Percentiles rank a stretch among this genome's conserved stretches.
These are phyloP conservation scores for Lepidium sativum DNA, from an alignment of 345 rosid genomes.

Conservation along the genomic window DNA sequence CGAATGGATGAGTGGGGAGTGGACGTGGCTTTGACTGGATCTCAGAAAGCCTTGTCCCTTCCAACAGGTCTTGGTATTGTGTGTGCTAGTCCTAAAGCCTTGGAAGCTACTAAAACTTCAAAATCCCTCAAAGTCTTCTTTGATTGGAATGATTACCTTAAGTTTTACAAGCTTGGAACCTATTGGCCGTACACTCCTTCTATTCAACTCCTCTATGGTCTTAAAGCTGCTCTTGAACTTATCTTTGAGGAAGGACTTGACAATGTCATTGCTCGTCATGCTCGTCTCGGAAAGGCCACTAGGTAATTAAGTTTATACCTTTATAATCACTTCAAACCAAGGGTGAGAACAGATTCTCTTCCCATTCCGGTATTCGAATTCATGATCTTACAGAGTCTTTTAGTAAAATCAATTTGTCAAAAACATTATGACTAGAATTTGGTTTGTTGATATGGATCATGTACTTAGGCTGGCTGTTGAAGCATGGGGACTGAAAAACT, in stretches of 20 bases:
- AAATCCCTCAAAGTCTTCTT: slow-evolving; percentile 83
- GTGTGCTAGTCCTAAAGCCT: slow-evolving; percentile 93
- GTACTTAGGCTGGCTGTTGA: slow-evolving; percentile 89
- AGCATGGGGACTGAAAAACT: slow-evolving; percentile 99
- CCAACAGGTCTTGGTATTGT: slow-evolving; percentile 94
- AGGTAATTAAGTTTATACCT: slow-evolving; percentile 33
- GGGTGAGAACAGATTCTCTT: background rate
- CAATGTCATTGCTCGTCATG: slow-evolving; percentile 76
- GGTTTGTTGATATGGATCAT: background rate
- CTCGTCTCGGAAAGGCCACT: slow-evolving; percentile 84
- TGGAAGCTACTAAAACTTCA: slow-evolving; percentile 88
- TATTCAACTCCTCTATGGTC: slow-evolving; percentile 81
- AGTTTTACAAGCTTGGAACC: slow-evolving; percentile 79
- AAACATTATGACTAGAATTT: background rate
- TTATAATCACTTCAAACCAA: background rate
- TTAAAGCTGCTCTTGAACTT: slow-evolving; percentile 91
- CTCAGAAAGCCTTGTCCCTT: slow-evolving; percentile 97
- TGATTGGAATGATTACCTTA: slow-evolving; percentile 92
- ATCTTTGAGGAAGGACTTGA: slow-evolving; percentile 94
- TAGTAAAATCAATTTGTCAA: background rate
- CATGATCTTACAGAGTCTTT: background rate
- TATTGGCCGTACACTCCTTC: slow-evolving; percentile 99
- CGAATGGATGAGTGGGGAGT: slow-evolving; percentile 99
- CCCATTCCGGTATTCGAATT: background rate
- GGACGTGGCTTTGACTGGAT: slow-evolving; percentile 93